A percentile compares a stretch with the other conserved stretches of the same genome.
These are phyloP conservation scores for Wickerhamomyces kurtzmanii DNA, from an alignment of 805 yeast genomes.

Conservation along the genomic window DNA sequence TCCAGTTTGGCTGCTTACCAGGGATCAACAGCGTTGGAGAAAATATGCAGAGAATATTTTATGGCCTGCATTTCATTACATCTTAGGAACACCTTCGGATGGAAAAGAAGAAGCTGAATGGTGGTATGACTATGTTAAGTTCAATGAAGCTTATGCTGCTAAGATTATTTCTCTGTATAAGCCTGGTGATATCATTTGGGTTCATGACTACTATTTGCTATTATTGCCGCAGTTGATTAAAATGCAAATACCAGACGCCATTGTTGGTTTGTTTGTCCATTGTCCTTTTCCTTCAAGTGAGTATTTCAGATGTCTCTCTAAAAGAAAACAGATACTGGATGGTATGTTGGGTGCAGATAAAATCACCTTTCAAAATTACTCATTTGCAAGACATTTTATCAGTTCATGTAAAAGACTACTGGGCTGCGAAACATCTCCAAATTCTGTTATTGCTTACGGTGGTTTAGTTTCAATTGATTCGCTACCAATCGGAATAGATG, in stretches of 20 bases:
- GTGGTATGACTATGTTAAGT: conserved; percentile 83
- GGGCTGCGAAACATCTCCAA: conserved; percentile 50
- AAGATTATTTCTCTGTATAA: conserved; percentile 62
- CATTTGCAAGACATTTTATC: conserved; percentile 85
- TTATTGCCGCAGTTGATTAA: conserved; percentile 77
- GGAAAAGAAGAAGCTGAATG: conserved; percentile 65
- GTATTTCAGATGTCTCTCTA: conserved; percentile 82
- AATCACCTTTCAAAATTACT: conserved; percentile 77
- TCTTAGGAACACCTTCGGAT: conserved; percentile 65
- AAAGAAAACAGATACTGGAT: conserved; percentile 71
- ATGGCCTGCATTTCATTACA: conserved; percentile 95
- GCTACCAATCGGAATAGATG: conserved; percentile 86
- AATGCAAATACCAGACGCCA: conserved; percentile 63
- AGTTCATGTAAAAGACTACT: conserved; percentile 82
- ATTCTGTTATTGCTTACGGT: conserved; percentile 64
- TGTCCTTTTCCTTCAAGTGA: conserved; percentile 95
- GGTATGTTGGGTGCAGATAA: conserved; percentile 89
- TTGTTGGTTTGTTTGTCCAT: conserved; percentile 73
- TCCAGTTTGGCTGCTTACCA: conserved; percentile 83
- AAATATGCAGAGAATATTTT: conserved; percentile 79
- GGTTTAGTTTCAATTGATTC: conserved; percentile 64
- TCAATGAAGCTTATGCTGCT: conserved; percentile 85
- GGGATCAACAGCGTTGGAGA: conserved; percentile 79
- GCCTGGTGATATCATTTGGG: conserved; percentile 89
- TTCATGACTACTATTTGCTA: conserved; percentile 82